Conservation (phyloP, 352 stramenopile species). For the Phytophthora fragariaefolia region DNA sequence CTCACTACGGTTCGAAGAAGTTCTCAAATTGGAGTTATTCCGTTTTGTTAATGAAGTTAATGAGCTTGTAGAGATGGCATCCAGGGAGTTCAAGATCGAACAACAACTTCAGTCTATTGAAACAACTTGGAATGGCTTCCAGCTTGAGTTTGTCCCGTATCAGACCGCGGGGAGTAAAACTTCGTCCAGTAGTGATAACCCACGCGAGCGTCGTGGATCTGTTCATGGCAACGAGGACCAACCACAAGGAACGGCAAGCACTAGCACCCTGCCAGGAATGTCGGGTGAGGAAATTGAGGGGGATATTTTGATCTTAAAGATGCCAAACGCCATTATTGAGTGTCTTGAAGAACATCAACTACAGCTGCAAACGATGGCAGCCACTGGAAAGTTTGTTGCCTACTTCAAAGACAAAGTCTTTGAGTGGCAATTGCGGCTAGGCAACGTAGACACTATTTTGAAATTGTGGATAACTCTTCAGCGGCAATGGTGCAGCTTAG, state of each 20-base stretch:
- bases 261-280: conserved; percentile 13
- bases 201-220: conserved; percentile 1
- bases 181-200: conserved; percentile 3
- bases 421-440: conserved; percentile 92
- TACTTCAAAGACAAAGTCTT: conserved; percentile 97
- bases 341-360: conserved; percentile 95
- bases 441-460: conserved; percentile 93
- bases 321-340: conserved; percentile 93
- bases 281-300: conserved; percentile 53
- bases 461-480: conserved; percentile 94
- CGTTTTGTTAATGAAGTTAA: conserved; percentile 94
- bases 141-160: conserved; percentile 93
- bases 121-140: conserved; percentile 88
- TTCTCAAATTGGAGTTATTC: conserved; percentile 93
- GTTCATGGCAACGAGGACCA: not conserved
- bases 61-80: conserved; percentile 95
- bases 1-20: conserved; percentile 90
- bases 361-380: conserved; percentile 95
- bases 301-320: conserved; percentile 90
- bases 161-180: conserved; percentile 63
- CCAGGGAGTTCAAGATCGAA: conserved; percentile 98
- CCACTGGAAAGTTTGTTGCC: conserved; percentile 96
- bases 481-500: conserved; percentile 92
- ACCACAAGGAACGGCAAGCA: conserved; percentile 3
- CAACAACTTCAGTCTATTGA: conserved; percentile 95